Percentiles rank a stretch among this genome's conserved stretches.
Evolutionary conservation across 2,329 filamentous ascomycete species (phyloP).

Genomic region (Trichophyton equinum): DNA sequence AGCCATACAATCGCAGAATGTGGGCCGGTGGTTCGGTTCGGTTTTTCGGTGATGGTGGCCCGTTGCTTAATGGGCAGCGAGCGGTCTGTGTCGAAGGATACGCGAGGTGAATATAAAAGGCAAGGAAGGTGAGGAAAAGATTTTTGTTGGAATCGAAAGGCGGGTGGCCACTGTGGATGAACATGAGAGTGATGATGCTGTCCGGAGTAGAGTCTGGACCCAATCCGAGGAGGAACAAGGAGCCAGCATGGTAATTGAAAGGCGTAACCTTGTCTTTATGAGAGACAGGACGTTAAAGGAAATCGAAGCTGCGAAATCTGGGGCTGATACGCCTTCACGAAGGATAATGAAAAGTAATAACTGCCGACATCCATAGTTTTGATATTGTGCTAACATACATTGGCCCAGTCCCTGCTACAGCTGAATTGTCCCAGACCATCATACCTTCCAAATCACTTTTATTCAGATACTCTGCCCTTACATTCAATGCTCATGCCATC

Average conservation of each 20-base stretch:
- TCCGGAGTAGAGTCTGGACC: slow-evolving; percentile 33
- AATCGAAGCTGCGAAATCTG: slow-evolving; percentile 17
- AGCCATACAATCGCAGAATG: slow-evolving; percentile 61
- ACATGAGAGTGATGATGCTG: slow-evolving; percentile 22
- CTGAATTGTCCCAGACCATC: slow-evolving; percentile 47
- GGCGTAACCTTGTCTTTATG: slow-evolving; percentile 53
- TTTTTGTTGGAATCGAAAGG: slow-evolving; percentile 50
- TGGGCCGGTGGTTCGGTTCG: slow-evolving; percentile 72
- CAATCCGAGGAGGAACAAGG: slow-evolving; percentile 32
- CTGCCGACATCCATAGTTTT: slow-evolving; percentile 1
- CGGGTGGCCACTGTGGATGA: slow-evolving; percentile 34
- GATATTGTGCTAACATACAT: background rate
- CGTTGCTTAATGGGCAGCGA: slow-evolving; percentile 24
- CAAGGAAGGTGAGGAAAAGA: slow-evolving; percentile 40
- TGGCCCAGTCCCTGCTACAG: slow-evolving; percentile 34
- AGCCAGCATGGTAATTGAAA: slow-evolving; percentile 42
- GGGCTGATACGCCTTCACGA: slow-evolving; percentile 12
- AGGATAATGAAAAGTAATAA: slow-evolving; percentile 27
- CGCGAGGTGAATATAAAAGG: slow-evolving; percentile 41
- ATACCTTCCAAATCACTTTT: slow-evolving; percentile 58
- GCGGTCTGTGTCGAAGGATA: slow-evolving; percentile 38
- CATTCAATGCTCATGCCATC: slow-evolving; percentile 84
- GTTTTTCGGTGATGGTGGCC: slow-evolving; percentile 32
- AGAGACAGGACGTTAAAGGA: slow-evolving; percentile 34
- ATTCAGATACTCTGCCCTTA: slow-evolving; percentile 82